phyloP scores from a whole-genome alignment of 2,329 filamentous ascomycete species.

The Chaetomiaceae sp. region DNA sequence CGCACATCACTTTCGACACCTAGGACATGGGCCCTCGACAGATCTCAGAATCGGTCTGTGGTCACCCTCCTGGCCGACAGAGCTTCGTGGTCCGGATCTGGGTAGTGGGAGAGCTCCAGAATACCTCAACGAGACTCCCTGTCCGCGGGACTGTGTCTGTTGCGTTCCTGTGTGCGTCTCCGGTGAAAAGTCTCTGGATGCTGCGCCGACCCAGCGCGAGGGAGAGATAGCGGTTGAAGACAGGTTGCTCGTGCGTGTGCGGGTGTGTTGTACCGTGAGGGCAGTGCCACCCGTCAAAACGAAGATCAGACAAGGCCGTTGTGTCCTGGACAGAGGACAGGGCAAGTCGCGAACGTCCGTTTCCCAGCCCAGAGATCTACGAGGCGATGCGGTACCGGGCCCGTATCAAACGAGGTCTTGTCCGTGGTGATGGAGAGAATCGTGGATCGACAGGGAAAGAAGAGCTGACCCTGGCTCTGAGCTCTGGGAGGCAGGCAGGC shows the following conservation, averaged over 20 bases:
- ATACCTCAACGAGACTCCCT: neutral
- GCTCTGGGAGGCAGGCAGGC: conserved; percentile 25
- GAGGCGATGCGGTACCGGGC: conserved; percentile 9
- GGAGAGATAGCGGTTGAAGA: conserved; percentile 12
- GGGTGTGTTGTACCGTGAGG: conserved; percentile 20
- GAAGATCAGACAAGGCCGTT: conserved; percentile 24
- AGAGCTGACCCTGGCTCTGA: conserved; percentile 18
- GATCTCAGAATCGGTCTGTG: too few relatives aligned
- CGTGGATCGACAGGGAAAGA: conserved; percentile 17
- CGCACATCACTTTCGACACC: conserved; percentile 17
- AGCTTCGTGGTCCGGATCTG: conserved; percentile 7
- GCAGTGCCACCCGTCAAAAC: conserved; percentile 23
- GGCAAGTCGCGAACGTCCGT: conserved; percentile 7
- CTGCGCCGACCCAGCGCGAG: conserved; percentile 5
- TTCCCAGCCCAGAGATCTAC: conserved; percentile 15
- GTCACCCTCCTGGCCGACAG: conserved; percentile 22
- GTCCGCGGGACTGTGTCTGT: neutral
- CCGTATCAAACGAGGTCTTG: conserved; percentile 10
- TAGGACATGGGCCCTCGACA: conserved; percentile 17
- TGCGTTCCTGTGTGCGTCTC: conserved; percentile 14
- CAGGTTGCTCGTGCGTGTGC: conserved; percentile 13
- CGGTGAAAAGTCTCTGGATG: conserved; percentile 24
- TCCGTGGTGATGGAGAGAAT: conserved; percentile 2
- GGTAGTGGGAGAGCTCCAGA: conserved; percentile 6
- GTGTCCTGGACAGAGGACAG: conserved; percentile 11